These are phyloP conservation scores for Seiridium cupressi DNA, from an alignment of 2,329 filamentous ascomycete species.

Conservation along the genomic window DNA sequence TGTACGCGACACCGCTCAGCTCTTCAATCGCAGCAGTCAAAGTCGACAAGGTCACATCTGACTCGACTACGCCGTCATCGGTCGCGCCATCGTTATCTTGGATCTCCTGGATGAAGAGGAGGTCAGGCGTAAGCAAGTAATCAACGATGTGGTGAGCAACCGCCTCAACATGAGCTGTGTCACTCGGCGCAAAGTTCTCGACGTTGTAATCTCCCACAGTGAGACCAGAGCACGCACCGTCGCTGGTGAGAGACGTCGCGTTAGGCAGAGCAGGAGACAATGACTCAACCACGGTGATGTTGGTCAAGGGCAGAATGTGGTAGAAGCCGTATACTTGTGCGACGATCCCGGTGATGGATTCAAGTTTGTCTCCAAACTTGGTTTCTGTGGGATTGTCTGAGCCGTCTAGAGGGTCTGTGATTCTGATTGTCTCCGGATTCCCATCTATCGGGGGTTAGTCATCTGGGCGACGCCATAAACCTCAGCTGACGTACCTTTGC, in stretches of 20 bases:
- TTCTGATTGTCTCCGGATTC: conserved; percentile 68
- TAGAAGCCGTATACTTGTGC: conserved; percentile 68
- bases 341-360: conserved; percentile 68
- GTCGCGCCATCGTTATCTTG: conserved; percentile 64
- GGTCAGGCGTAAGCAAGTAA: conserved; percentile 60
- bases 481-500: conserved; percentile 38
- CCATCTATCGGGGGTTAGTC: conserved; percentile 42
- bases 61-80: conserved; percentile 55
- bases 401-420: conserved; percentile 65
- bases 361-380: conserved; percentile 63
- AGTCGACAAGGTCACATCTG: conserved; percentile 57
- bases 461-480: background rate
- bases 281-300: conserved; percentile 44
- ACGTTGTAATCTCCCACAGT: conserved; percentile 69
- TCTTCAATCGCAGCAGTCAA: conserved; percentile 51
- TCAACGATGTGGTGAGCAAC: conserved; percentile 65
- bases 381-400: conserved; percentile 56
- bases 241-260: conserved; percentile 51
- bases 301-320: conserved; percentile 62
- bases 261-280: conserved; percentile 44
- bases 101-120: conserved; percentile 69
- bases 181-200: conserved; percentile 60
- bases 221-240: conserved; percentile 56
- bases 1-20: conserved; percentile 51
- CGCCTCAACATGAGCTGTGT: conserved; percentile 50